A percentile compares a stretch with the other conserved stretches of the same genome.
Conservation (phyloP, 1,284 basidiomycete species). For the Exobasidium rhododendri region DNA sequence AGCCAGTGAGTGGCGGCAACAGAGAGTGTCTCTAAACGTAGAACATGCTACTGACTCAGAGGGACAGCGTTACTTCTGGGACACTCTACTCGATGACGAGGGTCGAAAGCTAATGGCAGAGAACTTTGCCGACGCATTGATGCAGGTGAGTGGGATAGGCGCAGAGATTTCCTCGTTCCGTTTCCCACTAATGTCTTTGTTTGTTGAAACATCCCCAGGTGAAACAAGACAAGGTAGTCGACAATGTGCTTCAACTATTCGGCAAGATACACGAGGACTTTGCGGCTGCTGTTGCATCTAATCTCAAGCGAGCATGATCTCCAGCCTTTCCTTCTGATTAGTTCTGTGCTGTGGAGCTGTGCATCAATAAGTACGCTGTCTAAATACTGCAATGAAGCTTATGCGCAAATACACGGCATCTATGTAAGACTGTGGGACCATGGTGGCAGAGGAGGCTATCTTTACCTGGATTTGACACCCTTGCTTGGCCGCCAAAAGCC, state of each 20-base stretch:
- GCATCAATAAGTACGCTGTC: too few relatives aligned
- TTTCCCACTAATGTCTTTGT: neutral
- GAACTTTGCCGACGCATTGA: constrained; percentile 1
- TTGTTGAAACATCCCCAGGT: too few relatives aligned
- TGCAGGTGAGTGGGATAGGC: too few relatives aligned
- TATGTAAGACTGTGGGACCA: too few relatives aligned
- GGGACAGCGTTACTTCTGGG: constrained; percentile 11
- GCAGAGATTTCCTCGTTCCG: neutral
- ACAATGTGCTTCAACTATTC: neutral
- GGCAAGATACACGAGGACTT: neutral
- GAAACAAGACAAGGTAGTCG: neutral
- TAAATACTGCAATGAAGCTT: too few relatives aligned
- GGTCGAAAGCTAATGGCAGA: neutral
- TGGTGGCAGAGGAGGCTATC: too few relatives aligned
- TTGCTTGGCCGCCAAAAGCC: constrained; percentile 28
- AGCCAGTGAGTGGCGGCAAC: constrained; percentile 5
- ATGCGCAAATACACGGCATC: too few relatives aligned
- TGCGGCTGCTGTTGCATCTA: too few relatives aligned
- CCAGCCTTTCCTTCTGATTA: too few relatives aligned
- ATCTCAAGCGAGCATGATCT: too few relatives aligned
- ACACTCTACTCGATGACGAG: neutral
- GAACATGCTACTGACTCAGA: too few relatives aligned
- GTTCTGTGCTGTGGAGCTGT: too few relatives aligned
- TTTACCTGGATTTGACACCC: neutral
- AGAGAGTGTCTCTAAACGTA: neutral